phyloP scores from a whole-genome alignment of 352 stramenopile species.

The Phytopythium mirpurense region DNA sequence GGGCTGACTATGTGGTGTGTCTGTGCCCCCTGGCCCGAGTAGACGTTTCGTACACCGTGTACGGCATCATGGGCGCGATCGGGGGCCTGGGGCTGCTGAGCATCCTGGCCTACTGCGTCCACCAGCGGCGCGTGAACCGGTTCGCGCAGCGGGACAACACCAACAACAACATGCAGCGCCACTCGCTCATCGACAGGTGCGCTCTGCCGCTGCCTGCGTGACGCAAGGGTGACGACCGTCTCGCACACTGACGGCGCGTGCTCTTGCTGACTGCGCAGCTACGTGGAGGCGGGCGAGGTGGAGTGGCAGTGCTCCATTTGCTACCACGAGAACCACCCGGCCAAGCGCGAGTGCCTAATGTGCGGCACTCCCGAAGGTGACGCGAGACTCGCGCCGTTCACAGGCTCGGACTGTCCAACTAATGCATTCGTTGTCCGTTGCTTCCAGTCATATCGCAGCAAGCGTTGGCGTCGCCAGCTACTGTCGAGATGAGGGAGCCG shows the following conservation, averaged over 20 bases:
- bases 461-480: slow-evolving; percentile 23
- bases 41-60: slow-evolving; percentile 63
- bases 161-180: slow-evolving; percentile 86
- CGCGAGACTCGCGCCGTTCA: background rate
- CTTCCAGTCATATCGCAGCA: slow-evolving; percentile 66
- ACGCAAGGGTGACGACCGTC: too few relatives aligned
- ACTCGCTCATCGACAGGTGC: slow-evolving; percentile 75
- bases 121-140: slow-evolving; percentile 49
- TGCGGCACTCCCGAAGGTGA: slow-evolving; percentile 72
- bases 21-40: too few relatives aligned
- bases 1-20: too few relatives aligned
- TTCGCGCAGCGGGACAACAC: slow-evolving; percentile 64
- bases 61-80: slow-evolving; percentile 68
- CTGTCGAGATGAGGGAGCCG: slow-evolving; percentile 14
- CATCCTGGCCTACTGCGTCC: slow-evolving; percentile 57
- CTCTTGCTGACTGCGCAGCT: too few relatives aligned
- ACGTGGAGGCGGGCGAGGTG: slow-evolving; percentile 57
- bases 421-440: background rate
- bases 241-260: too few relatives aligned
- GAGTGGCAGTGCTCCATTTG: slow-evolving; percentile 84
- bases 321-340: slow-evolving; percentile 82
- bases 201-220: too few relatives aligned
- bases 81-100: slow-evolving; percentile 29
- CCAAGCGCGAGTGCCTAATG: slow-evolving; percentile 78
- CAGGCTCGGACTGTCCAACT: background rate